Evolutionary conservation across 257 asterid genomes (phyloP).

Genomic region (Agastache rugosa): DNA sequence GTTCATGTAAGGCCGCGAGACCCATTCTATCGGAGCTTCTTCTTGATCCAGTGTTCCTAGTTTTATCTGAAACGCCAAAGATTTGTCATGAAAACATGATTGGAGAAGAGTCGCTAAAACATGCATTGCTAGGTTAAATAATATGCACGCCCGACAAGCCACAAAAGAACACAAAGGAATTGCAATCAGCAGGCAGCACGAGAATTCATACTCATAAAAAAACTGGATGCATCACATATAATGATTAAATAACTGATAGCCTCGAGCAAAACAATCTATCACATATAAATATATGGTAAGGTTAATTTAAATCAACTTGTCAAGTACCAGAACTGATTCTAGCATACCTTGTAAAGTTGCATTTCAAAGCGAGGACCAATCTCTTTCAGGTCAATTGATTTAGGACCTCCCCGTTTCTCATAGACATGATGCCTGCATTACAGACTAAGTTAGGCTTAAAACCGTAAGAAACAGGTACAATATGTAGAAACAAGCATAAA

Average conservation of each 20-base stretch:
- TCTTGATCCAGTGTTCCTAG: constrained; percentile 87
- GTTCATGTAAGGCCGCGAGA: constrained; percentile 40
- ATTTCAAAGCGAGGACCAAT: constrained; percentile 95
- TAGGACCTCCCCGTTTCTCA: constrained; percentile 88
- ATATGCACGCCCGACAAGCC: not conserved
- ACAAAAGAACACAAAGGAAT: not conserved
- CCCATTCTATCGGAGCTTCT: constrained; percentile 80
- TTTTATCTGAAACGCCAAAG: constrained; percentile 58
- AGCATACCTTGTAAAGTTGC: constrained; percentile 78
- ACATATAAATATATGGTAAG: not conserved
- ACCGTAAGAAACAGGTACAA: not conserved
- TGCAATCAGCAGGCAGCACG: too few relatives aligned
- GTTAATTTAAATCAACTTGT: constrained; percentile 1
- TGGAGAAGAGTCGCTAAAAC: not conserved
- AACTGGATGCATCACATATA: not conserved
- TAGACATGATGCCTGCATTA: constrained; percentile 83
- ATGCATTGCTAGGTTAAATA: not conserved
- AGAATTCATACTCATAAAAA: too few relatives aligned
- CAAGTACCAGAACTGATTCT: not conserved
- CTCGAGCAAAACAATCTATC: not conserved
- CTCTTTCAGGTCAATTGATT: constrained; percentile 87
- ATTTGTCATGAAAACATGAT: not conserved
- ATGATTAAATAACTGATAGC: not conserved
- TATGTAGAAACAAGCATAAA: not conserved
- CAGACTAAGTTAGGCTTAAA: not conserved